Base-by-base conservation (phyloP, 176 grass and related monocot species). In the Carex cristatella region DNA sequence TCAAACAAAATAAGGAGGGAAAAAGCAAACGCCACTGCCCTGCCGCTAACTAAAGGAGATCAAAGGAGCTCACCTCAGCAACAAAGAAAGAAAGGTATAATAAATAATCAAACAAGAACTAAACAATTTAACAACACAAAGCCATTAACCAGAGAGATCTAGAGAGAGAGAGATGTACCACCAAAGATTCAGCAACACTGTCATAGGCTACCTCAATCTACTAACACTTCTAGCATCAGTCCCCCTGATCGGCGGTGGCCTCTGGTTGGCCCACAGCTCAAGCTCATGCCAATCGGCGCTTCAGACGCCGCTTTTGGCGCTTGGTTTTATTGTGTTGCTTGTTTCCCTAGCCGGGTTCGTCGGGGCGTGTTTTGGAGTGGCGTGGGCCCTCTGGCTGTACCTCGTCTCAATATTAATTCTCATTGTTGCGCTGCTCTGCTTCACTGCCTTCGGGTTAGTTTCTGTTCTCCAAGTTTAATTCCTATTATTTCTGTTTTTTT, bases 291-390 rank as follows among this genome's bases (percentile, higher is more conserved):
- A 92, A 3, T 98, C 95, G 4, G 83, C 87, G 4, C 96, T 99
- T 63, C 96, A 99, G 91, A 94, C 90, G 31, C 96, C 96, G 2
- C 90, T 99, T 28, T 89, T 99, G 66, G 38, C 85, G 18, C 58
- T 94, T 71, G 96, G 96, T 74, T 95, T 99, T 81, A 37, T 86
- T 2, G 83, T 94, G 19, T 90, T 98, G 72, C 53, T 98, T 64
- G 79, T 98, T 53, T 99, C 96, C 11, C 90, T 99, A 0, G 90
- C 91, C 5, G 96, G 96, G 0, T 94, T 99, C 27, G 90, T 99
- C n/a, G 96, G 96, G 14, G 93, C 96, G 0, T 99, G 96, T 92
- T 99, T 94, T 89, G 87, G 91, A 28, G 91, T 95, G 5, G 91
- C 93, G 3, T 94, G 93, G 93, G 95, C 93, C 2, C 88, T 98